These are phyloP conservation scores for Dryadomyces quercus-mongolicae DNA, from an alignment of 2,329 filamentous ascomycete species.

Conservation along the genomic window DNA sequence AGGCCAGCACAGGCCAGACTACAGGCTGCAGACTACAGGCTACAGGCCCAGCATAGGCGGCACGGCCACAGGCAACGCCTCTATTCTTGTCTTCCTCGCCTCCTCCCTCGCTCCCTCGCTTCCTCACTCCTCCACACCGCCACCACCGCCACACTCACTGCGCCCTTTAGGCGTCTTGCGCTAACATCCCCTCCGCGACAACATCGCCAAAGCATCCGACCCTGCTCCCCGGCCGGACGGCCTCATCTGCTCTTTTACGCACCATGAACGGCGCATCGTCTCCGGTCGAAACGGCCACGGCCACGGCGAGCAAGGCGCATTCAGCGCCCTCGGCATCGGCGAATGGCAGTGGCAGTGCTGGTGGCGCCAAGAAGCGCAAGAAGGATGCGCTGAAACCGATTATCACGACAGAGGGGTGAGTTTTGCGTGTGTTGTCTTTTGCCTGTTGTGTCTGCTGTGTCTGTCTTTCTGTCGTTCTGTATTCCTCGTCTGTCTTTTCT, in stretches of 20 bases:
- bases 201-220: background rate
- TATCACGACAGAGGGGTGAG: slow-evolving; percentile 44
- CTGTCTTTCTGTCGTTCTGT: background rate
- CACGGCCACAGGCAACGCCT: too few species aligned
- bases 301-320: slow-evolving; percentile 4
- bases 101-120: too few species aligned
- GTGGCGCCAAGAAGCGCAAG: slow-evolving; percentile 52
- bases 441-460: too few species aligned
- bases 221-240: slow-evolving; percentile 1
- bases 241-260: background rate
- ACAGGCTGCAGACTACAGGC: too few species aligned
- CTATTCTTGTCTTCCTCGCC: too few species aligned
- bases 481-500: background rate
- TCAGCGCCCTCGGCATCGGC: slow-evolving; percentile 3
- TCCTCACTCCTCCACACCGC: too few species aligned
- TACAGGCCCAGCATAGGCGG: too few species aligned
- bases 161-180: background rate
- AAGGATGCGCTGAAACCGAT: slow-evolving; percentile 66
- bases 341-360: slow-evolving; percentile 2
- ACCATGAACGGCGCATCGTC: slow-evolving; percentile 12
- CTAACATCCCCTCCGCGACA: background rate
- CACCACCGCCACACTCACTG: slow-evolving; percentile 1
- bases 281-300: slow-evolving; percentile 3
- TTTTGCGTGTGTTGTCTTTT: background rate
- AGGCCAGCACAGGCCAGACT: too few species aligned